Evolutionary conservation across 306 rosid species (phyloP).

Genomic region (Cicer cuneatum): DNA sequence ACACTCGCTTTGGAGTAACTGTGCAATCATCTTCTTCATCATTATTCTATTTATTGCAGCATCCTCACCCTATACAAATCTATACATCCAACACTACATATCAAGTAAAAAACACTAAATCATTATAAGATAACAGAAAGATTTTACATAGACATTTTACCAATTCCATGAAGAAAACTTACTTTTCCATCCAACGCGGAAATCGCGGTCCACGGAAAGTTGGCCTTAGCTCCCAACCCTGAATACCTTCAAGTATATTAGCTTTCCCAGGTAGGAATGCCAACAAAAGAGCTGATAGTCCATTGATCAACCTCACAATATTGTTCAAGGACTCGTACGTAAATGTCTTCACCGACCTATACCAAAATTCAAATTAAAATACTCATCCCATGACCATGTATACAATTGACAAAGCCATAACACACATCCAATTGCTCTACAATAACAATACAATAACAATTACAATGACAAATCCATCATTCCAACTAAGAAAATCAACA

Average conservation of each 20-base stretch:
- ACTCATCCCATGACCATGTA: slow-evolving; percentile 13
- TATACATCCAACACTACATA: not conserved
- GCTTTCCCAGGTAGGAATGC: slow-evolving; percentile 78
- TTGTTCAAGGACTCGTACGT: slow-evolving; percentile 81
- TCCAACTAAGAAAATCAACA: not conserved
- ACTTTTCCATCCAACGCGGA: slow-evolving; percentile 97
- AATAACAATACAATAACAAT: not conserved
- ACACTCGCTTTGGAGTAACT: not conserved
- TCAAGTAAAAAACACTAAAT: slow-evolving; percentile 12
- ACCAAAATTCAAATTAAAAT: slow-evolving; percentile 41
- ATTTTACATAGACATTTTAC: not conserved
- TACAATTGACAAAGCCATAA: not conserved
- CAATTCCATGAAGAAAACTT: slow-evolving; percentile 41
- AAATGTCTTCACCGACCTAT: slow-evolving; percentile 89
- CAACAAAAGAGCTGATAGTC: slow-evolving; percentile 79
- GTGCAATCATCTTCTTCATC: not conserved
- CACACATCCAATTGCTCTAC: not conserved
- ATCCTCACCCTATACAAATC: not conserved
- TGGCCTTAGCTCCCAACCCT: slow-evolving; percentile 95
- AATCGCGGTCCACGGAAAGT: slow-evolving; percentile 85
- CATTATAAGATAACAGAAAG: not conserved
- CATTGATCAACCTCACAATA: slow-evolving; percentile 81
- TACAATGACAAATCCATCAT: not conserved
- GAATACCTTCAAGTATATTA: slow-evolving; percentile 80
- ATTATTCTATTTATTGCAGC: not conserved